These are phyloP conservation scores for Dillenia turbinata DNA, from an alignment of 164 flowering plant species.

Conservation along the genomic window DNA sequence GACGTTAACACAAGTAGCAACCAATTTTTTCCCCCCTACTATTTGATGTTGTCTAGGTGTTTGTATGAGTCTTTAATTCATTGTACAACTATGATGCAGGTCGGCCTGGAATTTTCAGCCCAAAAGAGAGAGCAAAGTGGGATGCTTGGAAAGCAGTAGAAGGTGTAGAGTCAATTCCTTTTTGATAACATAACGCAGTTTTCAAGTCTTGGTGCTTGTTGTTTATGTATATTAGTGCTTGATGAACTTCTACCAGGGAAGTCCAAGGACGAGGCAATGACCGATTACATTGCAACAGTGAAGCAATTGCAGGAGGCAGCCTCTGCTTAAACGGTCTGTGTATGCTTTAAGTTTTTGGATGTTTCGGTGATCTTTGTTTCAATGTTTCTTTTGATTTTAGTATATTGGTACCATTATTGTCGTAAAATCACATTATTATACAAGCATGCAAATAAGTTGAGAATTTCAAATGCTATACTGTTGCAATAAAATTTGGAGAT, in stretches of 20 bases:
- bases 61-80: not conserved
- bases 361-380: no score
- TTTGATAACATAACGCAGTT: not conserved
- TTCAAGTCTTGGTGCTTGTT: not conserved
- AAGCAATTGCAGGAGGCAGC: slow-evolving; percentile 47
- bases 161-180: slow-evolving; percentile 18
- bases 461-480: no score
- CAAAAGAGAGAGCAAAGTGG: slow-evolving; percentile 44
- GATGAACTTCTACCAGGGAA: slow-evolving; percentile 22
- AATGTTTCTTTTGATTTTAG: no score
- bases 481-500: no score
- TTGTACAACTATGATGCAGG: slow-evolving; percentile 14
- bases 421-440: no score
- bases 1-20: slow-evolving; percentile 38
- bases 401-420: no score
- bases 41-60: not conserved
- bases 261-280: slow-evolving; percentile 46
- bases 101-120: slow-evolving; percentile 42
- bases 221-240: not conserved
- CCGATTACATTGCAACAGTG: slow-evolving; percentile 43
- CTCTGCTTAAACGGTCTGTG: slow-evolving; percentile 2
- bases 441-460: no score
- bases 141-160: slow-evolving; percentile 58
- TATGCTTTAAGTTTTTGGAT: no score
- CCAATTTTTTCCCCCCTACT: no score